Percentiles rank a stretch among this genome's conserved stretches.
Evolutionary conservation across 129 eudicot species (phyloP).

Genomic region (Flaveria ramosissima): DNA sequence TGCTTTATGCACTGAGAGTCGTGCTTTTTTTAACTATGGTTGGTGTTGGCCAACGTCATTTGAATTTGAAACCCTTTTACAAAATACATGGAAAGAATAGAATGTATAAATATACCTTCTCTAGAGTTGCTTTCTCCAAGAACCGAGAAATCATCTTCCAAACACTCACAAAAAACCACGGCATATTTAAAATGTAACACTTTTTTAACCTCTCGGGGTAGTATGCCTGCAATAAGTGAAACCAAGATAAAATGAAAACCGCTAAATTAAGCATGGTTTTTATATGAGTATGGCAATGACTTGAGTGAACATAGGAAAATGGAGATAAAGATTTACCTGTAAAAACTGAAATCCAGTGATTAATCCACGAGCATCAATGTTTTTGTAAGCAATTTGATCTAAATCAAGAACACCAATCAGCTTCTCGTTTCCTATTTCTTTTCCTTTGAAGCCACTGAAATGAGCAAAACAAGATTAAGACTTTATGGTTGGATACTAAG

Average conservation of each 20-base stretch:
- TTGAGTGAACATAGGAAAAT: not conserved
- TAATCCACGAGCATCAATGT: slow-evolving; percentile 68
- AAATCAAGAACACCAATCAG: slow-evolving; percentile 62
- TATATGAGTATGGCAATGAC: slow-evolving; percentile 3
- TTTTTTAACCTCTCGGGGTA: slow-evolving; percentile 67
- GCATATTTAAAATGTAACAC: slow-evolving; percentile 56
- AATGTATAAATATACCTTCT: slow-evolving; percentile 55
- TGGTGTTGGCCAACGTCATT: not conserved
- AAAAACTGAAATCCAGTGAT: slow-evolving; percentile 80
- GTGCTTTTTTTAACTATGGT: not conserved
- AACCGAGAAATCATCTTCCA: slow-evolving; percentile 61
- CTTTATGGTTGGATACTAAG: not conserved
- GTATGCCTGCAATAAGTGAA: slow-evolving; percentile 47
- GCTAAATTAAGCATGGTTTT: not conserved
- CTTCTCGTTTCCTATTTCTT: slow-evolving; percentile 74
- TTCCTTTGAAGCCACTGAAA: slow-evolving; percentile 62
- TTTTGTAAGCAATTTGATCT: slow-evolving; percentile 50
- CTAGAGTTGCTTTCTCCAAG: slow-evolving; percentile 59
- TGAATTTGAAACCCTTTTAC: not conserved
- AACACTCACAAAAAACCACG: slow-evolving; percentile 54
- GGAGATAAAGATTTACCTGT: slow-evolving; percentile 46
- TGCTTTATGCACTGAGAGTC: not conserved
- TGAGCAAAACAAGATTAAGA: slow-evolving; percentile 26
- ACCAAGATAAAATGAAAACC: not conserved
- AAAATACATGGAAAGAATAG: not conserved